A percentile compares a stretch with the other conserved stretches of the same genome.
Conservation (phyloP, 2,329 filamentous ascomycete genomes). For the Colletotrichum sp. region DNA sequence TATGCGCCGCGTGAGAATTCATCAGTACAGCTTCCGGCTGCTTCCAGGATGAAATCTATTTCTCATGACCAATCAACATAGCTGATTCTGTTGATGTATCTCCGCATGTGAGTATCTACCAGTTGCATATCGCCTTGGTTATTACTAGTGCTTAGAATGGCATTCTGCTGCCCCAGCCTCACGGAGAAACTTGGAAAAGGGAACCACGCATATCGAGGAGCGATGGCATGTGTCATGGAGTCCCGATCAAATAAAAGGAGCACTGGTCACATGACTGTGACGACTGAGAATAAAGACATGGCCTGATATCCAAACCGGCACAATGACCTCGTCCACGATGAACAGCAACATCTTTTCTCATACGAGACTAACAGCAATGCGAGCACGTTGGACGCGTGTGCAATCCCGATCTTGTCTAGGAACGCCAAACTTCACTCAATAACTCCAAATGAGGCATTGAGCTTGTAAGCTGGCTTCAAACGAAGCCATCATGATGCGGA, state of each 20-base stretch:
- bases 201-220: neutral
- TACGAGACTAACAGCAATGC: neutral
- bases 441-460: neutral
- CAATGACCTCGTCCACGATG: neutral
- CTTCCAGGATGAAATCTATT: neutral
- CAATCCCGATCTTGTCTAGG: neutral
- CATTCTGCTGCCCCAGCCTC: neutral
- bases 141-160: neutral
- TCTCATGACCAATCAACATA: neutral
- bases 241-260: neutral
- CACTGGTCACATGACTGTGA: neutral
- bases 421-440: neutral
- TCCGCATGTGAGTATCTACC: neutral
- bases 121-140: neutral
- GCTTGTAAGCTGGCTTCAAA: neutral
- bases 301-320: neutral
- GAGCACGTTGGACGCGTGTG: neutral
- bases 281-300: neutral
- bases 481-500: neutral
- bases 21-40: neutral
- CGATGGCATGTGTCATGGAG: neutral
- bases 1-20: no score
- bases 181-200: neutral
- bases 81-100: neutral
- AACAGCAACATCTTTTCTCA: neutral